Percentiles rank a stretch among this genome's conserved stretches.
phyloP scores from a whole-genome alignment of 345 rosid genomes.

The Crucihimalaya himalaica region DNA sequence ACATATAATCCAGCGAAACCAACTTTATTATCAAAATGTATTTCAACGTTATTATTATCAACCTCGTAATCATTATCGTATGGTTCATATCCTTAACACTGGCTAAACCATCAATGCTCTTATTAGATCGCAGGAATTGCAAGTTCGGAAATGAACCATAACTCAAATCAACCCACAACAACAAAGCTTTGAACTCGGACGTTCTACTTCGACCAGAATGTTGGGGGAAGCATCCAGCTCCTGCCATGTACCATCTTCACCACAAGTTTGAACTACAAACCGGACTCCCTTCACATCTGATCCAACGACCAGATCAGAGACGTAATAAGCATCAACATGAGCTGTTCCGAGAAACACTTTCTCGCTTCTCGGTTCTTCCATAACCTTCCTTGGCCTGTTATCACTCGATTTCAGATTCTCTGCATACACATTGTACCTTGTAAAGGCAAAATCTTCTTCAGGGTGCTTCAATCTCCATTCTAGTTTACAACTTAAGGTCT shows the following conservation, averaged over 20 bases:
- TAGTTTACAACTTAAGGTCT: conserved; percentile 49
- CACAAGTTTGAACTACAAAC: conserved; percentile 57
- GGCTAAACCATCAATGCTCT: not conserved
- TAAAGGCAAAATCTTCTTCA: conserved; percentile 27
- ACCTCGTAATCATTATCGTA: not conserved
- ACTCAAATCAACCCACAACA: conserved; percentile 33
- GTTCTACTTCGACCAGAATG: conserved; percentile 42
- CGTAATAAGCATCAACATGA: conserved; percentile 56
- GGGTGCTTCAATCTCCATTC: conserved; percentile 55
- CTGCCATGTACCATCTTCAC: conserved; percentile 54
- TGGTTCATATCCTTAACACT: not conserved
- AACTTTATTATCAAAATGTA: not conserved
- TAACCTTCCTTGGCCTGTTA: conserved; percentile 26
- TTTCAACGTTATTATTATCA: not conserved
- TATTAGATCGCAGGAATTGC: not conserved
- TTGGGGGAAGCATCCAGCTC: conserved; percentile 59
- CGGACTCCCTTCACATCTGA: conserved; percentile 46
- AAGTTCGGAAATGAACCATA: not conserved
- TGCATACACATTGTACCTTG: conserved; percentile 60
- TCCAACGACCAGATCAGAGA: conserved; percentile 51
- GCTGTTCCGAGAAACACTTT: conserved; percentile 61
- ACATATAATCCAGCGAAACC: not conserved
- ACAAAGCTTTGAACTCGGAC: conserved; percentile 24
- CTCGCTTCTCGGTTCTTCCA: conserved; percentile 18
- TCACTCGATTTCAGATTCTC: conserved; percentile 37